Percentiles rank a stretch among this genome's conserved stretches.
Conservation (phyloP, 164 flowering plant genomes). For the Saururus chinensis region DNA sequence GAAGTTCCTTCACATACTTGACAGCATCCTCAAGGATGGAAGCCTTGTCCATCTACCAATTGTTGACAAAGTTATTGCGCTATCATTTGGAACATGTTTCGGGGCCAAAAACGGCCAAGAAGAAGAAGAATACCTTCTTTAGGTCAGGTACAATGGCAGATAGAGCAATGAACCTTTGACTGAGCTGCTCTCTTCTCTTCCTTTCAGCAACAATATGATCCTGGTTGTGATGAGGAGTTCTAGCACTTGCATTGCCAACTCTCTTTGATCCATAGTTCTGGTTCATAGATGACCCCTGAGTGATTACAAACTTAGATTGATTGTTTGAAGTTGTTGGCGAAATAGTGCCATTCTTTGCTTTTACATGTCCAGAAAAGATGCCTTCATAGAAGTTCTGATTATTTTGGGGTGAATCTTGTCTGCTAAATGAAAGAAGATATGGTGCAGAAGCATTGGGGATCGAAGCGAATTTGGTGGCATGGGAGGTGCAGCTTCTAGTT, state of each 20-base stretch:
- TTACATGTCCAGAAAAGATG: background rate
- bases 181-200: slow-evolving; percentile 49
- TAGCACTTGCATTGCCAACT: slow-evolving; percentile 11
- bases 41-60: slow-evolving; percentile 78
- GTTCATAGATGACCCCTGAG: slow-evolving; percentile 21
- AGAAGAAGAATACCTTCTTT: slow-evolving; percentile 30
- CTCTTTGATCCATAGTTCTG: slow-evolving; percentile 26
- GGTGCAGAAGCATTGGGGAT: slow-evolving; percentile 22
- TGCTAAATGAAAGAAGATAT: slow-evolving; percentile 17
- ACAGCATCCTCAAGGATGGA: slow-evolving; percentile 84
- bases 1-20: slow-evolving; percentile 74
- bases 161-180: slow-evolving; percentile 39
- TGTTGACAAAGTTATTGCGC: background rate
- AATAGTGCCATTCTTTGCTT: slow-evolving; percentile 2
- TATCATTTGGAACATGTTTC: background rate
- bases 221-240: slow-evolving; percentile 19
- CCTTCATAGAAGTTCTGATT: slow-evolving; percentile 4
- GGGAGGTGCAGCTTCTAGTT: slow-evolving; percentile 34
- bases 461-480: slow-evolving; percentile 14
- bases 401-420: slow-evolving; percentile 9
- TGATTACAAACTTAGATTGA: slow-evolving; percentile 19
- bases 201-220: slow-evolving; percentile 51
- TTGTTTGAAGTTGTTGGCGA: slow-evolving; percentile 1
- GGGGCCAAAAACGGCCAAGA: no score
- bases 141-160: slow-evolving; percentile 42